A percentile compares a stretch with the other conserved stretches of the same genome.
These are phyloP conservation scores for Colletotrichum caudatum DNA, from an alignment of 2,329 filamentous ascomycete genomes.

Conservation along the genomic window DNA sequence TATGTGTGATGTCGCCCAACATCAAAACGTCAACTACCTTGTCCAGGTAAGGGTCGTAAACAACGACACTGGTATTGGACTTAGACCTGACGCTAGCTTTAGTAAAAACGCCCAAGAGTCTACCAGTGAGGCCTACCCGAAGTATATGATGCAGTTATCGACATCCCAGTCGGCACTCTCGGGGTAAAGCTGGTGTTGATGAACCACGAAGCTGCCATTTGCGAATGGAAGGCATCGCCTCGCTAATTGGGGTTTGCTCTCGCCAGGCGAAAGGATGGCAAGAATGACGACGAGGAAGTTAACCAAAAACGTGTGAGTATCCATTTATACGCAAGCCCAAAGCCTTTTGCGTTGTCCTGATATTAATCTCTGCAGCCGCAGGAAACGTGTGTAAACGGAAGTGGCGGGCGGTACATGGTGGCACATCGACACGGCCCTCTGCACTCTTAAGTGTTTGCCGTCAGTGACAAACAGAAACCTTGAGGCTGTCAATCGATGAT, in stretches of 20 bases:
- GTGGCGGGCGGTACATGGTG: neutral
- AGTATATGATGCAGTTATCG: constrained; percentile 49
- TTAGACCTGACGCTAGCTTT: constrained; percentile 29
- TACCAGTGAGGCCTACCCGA: constrained; percentile 44
- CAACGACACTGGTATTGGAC: constrained; percentile 43
- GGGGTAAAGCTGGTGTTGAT: constrained; percentile 51
- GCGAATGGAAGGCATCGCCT: constrained; percentile 42
- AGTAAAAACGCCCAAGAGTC: neutral
- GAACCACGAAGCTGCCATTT: constrained; percentile 44
- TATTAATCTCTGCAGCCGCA: neutral
- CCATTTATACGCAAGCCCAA: neutral
- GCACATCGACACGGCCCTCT: neutral
- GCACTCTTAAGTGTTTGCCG: neutral
- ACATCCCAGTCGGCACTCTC: constrained; percentile 53
- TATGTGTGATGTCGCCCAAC: constrained; percentile 41
- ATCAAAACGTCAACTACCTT: constrained; percentile 37
- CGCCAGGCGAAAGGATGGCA: neutral
- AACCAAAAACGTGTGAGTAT: no score
- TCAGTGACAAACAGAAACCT: neutral
- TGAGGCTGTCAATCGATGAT: no score
- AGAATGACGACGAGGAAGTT: neutral
- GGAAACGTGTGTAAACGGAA: neutral
- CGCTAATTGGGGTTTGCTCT: neutral
- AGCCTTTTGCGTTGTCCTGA: neutral
- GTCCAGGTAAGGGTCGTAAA: constrained; percentile 43